Evolutionary conservation across 177 flowering plant genomes (phyloP).

Genomic region (Tripterygium wilfordii): DNA sequence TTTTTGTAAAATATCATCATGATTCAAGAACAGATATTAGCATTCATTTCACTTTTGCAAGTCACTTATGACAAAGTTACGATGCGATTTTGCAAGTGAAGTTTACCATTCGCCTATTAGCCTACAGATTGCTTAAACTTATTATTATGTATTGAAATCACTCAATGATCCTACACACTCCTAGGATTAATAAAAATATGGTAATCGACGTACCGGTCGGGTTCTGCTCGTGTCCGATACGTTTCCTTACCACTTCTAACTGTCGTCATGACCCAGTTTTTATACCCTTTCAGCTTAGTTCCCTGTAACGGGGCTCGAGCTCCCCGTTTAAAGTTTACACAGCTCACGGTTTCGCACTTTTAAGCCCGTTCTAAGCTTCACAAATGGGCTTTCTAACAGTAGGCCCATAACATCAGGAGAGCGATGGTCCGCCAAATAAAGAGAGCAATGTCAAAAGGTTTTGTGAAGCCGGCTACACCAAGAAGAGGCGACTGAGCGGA

Average conservation of each 20-base stretch:
- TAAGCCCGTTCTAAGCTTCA: background rate
- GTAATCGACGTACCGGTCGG: background rate
- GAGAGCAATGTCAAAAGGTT: background rate
- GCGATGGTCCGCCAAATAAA: slow-evolving; percentile 15
- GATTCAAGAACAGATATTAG: too few species aligned
- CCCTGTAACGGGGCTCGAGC: slow-evolving; percentile 14
- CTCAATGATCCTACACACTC: background rate
- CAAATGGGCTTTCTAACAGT: too few species aligned
- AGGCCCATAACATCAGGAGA: slow-evolving; percentile 1
- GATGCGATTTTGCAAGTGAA: too few species aligned
- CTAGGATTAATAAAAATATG: background rate
- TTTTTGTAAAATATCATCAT: too few species aligned
- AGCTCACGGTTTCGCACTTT: slow-evolving; percentile 1
- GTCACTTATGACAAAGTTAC: too few species aligned
- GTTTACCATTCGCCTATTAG: too few species aligned
- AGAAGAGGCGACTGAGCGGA: slow-evolving; percentile 3
- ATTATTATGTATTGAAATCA: too few species aligned
- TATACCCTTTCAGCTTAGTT: background rate
- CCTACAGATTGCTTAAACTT: too few species aligned
- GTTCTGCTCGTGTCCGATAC: slow-evolving; percentile 21
- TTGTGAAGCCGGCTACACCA: slow-evolving; percentile 3
- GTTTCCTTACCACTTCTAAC: slow-evolving; percentile 11
- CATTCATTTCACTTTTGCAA: too few species aligned
- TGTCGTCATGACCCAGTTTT: slow-evolving; percentile 6
- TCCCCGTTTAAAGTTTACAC: slow-evolving; percentile 18